Evolutionary conservation across 208 protist species (phyloP), one percentile per base, ranked within the genome.

Genomic region (Leishmania lainsoni): DNA sequence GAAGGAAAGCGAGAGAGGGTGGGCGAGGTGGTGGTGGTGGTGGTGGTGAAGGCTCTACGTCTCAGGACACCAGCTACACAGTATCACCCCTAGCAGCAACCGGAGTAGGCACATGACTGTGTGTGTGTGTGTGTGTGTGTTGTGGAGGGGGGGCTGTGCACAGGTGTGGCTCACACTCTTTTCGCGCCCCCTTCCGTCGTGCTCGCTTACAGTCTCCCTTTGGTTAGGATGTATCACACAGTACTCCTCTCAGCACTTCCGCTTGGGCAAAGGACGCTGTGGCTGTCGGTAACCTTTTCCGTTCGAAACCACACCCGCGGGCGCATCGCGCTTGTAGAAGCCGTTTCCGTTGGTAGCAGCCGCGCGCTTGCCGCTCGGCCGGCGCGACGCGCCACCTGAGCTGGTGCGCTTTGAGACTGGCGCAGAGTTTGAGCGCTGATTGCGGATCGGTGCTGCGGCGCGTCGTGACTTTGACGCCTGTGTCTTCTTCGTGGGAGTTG

Each of bases 321-420:
- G 39, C 26, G 39, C 32, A 35, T 39, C 39, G 17, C 68, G 73
- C 56, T 42, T 52, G 73, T 49, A 9, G 73, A 51, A 48, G 39
- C 56, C 35, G 12, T 79, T 79, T 29, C 75, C 75, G 45, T 52
- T 79, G 14, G 8, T 6, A 16, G 59, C 39, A 45, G 35, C 75
- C 5, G 58, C 35, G 32, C 39, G 42, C 42, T 69, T 52, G 22
- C 45, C 48, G 45, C 45, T 35, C 45, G 54, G 2, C 59, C 52
- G 69, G 16, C 54, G 51, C 71, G 48, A 12, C 63, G 68, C n/a
- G 29, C 68, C 17, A 16, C 29, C 63, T 26, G 17, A 54, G 29
- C 35, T 17, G 45, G 12, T 54, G 32, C 42, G 58, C 63, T 58
- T 72, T 52, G 69, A 69, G 10, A 66, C 65, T 3, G 65, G 16